Conservation (phyloP, 2,329 filamentous ascomycete genomes). For the Zelopaecilomyces penicillatus region DNA sequence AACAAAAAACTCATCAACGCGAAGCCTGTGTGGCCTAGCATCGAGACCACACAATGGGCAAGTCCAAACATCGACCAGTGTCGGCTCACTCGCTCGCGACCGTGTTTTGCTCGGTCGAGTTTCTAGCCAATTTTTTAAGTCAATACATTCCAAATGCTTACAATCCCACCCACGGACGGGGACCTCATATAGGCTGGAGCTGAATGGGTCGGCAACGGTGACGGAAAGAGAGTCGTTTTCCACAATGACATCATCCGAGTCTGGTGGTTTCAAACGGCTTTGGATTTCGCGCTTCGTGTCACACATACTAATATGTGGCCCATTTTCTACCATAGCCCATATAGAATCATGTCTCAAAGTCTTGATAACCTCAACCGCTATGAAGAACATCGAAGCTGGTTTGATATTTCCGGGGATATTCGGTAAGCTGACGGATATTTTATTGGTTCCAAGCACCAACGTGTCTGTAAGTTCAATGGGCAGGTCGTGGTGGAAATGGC, state of each 20-base stretch:
- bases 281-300: slow-evolving; percentile 51
- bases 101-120: slow-evolving; percentile 47
- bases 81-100: slow-evolving; percentile 34
- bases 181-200: slow-evolving; percentile 51
- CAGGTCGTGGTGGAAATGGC: slow-evolving; percentile 66
- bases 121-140: slow-evolving; percentile 71
- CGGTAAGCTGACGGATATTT: slow-evolving; percentile 43
- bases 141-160: slow-evolving; percentile 79
- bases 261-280: slow-evolving; percentile 28
- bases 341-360: slow-evolving; percentile 40
- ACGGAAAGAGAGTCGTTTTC: slow-evolving; percentile 47
- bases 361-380: slow-evolving; percentile 64
- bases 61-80: slow-evolving; percentile 64
- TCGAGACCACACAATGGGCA: slow-evolving; percentile 79
- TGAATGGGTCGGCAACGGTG: slow-evolving; percentile 61
- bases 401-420: slow-evolving; percentile 18
- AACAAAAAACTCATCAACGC: slow-evolving; percentile 66
- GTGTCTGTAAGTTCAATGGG: slow-evolving; percentile 64
- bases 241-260: slow-evolving; percentile 53
- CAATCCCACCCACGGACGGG: slow-evolving; percentile 67
- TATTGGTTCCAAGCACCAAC: slow-evolving; percentile 53
- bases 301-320: slow-evolving; percentile 32
- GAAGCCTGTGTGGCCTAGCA: slow-evolving; percentile 62
- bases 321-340: slow-evolving; percentile 28
- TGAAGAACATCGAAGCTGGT: slow-evolving; percentile 33